A percentile compares a stretch with the other conserved stretches of the same genome.
phyloP scores from a whole-genome alignment of 805 yeast genomes.

The Jamesozyma spencerorum region DNA sequence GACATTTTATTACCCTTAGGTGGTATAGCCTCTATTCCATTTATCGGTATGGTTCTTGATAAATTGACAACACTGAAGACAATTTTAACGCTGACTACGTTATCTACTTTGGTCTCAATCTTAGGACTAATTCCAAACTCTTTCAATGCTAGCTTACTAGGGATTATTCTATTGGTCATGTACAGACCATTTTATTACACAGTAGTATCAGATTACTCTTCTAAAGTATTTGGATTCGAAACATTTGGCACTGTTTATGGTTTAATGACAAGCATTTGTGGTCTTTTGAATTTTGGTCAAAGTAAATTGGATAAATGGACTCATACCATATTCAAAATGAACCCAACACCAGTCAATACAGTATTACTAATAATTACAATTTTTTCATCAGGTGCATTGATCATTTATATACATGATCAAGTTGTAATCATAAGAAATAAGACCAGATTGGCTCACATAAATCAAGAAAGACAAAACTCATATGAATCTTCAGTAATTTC shows the following conservation, averaged over 20 bases:
- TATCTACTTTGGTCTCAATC: constrained; percentile 59
- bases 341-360: constrained; percentile 73
- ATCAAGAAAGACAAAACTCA: no score
- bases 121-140: constrained; percentile 51
- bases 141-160: constrained; percentile 46
- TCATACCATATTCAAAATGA: constrained; percentile 54
- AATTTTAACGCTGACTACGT: constrained; percentile 39
- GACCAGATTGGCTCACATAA: no score
- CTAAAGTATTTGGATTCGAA: constrained; percentile 86
- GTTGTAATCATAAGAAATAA: no score
- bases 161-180: constrained; percentile 63
- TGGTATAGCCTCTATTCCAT: constrained; percentile 78
- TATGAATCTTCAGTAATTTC: no score
- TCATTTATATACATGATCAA: constrained; percentile 3
- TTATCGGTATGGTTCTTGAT: constrained; percentile 74
- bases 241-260: constrained; percentile 93
- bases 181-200: constrained; percentile 92
- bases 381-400: constrained; percentile 17
- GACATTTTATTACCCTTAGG: constrained; percentile 85
- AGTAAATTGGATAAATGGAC: constrained; percentile 61
- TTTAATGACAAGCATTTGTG: constrained; percentile 70
- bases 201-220: constrained; percentile 82
- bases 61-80: constrained; percentile 55
- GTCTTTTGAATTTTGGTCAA: constrained; percentile 68
- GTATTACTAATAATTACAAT: constrained; percentile 46